Evolutionary conservation across 495 filamentous ascomycete genomes (phyloP).

Genomic region (Chaetomidium leptoderma): DNA sequence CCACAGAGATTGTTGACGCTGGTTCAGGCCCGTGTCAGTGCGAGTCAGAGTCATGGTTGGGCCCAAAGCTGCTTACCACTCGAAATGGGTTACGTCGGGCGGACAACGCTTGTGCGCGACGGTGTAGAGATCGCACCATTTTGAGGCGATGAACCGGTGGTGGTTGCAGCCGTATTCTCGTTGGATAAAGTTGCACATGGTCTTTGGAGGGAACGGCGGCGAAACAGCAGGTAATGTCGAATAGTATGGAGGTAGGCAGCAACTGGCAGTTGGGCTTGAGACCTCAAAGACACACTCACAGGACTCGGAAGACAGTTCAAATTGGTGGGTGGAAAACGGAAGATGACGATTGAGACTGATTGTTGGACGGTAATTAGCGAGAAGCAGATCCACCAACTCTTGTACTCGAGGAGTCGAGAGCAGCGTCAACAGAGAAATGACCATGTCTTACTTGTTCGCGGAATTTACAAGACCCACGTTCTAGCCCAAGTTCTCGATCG

Average conservation of each 20-base stretch:
- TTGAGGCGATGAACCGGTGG: constrained; percentile 28
- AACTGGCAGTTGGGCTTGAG: background rate
- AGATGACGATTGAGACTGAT: background rate
- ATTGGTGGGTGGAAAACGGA: background rate
- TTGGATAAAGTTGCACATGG: constrained; percentile 21
- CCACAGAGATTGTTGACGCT: constrained; percentile 20
- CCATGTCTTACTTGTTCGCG: background rate
- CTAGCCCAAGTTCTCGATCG: background rate
- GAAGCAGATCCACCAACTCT: background rate
- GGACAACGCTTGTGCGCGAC: constrained; percentile 22
- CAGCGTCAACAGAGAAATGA: background rate
- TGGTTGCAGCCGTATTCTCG: constrained; percentile 28
- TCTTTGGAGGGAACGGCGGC: background rate
- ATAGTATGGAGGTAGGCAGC: no score
- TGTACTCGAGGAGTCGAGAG: background rate
- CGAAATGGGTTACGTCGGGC: constrained; percentile 27
- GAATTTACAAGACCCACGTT: background rate
- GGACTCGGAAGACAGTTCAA: background rate
- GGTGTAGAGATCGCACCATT: constrained; percentile 28
- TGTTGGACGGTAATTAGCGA: no score
- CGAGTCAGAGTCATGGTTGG: background rate
- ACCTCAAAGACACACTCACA: no score
- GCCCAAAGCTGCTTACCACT: constrained; percentile 15
- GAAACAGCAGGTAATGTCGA: no score
- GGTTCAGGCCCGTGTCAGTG: background rate